Evolutionary conservation across 805 yeast species (phyloP).

Genomic region (Lipomyces sp.): DNA sequence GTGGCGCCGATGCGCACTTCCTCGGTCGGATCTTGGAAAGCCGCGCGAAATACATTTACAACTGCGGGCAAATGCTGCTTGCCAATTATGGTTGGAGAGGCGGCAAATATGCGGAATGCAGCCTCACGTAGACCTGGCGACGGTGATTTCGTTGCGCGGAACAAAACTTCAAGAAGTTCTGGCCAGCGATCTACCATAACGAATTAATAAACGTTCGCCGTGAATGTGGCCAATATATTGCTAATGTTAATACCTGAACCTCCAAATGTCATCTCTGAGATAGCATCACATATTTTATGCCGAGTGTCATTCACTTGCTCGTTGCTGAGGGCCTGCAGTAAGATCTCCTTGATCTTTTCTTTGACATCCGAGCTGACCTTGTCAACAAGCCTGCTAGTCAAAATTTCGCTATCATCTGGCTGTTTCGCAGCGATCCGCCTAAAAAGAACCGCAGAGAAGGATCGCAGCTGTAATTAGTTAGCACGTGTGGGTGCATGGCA

Average conservation of each 20-base stretch:
- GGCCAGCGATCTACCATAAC: conserved; percentile 67
- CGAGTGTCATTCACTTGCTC: conserved; percentile 77
- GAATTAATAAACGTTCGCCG: not conserved
- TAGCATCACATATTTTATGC: conserved; percentile 91
- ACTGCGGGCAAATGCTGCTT: conserved; percentile 59
- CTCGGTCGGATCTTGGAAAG: conserved; percentile 79
- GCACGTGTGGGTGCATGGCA: not conserved
- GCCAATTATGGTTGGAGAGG: conserved; percentile 79
- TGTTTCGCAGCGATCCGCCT: conserved; percentile 75
- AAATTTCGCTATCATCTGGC: conserved; percentile 63
- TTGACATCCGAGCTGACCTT: conserved; percentile 63
- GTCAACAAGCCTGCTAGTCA: conserved; percentile 80
- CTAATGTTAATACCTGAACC: conserved; percentile 38
- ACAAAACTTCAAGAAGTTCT: conserved; percentile 74
- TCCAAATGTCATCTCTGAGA: conserved; percentile 79
- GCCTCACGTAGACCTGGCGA: conserved; percentile 82
- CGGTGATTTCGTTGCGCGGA: conserved; percentile 61
- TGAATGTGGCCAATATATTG: not conserved
- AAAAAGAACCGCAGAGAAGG: conserved; percentile 86
- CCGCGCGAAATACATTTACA: conserved; percentile 73
- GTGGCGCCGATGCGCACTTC: conserved; percentile 90
- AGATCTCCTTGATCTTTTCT: conserved; percentile 63
- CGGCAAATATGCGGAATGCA: conserved; percentile 83
- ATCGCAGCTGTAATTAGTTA: conserved; percentile 44
- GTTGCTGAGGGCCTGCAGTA: conserved; percentile 71